These are phyloP conservation scores for Phaeosphaeriaceae sp. DNA, from an alignment of 2,329 filamentous ascomycete genomes.

Conservation along the genomic window DNA sequence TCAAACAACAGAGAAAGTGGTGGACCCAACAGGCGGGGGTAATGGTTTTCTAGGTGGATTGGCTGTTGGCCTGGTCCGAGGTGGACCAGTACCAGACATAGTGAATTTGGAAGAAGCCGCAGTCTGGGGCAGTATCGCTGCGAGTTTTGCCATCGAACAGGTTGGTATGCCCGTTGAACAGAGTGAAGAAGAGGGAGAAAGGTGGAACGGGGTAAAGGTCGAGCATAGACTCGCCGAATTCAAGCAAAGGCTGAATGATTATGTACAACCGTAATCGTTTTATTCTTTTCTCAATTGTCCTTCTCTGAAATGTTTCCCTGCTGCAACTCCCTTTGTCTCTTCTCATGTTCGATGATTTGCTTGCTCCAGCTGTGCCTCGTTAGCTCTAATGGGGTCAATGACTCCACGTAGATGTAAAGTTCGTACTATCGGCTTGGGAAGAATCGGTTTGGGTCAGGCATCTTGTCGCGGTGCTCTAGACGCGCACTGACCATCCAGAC, in stretches of 20 bases:
- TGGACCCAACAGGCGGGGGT: slow-evolving; percentile 94
- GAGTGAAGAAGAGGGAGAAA: slow-evolving; percentile 43
- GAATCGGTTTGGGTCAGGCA: slow-evolving; percentile 78
- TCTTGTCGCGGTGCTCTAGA: slow-evolving; percentile 73
- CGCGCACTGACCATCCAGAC: slow-evolving; percentile 77
- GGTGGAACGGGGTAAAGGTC: slow-evolving; percentile 57
- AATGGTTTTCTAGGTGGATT: slow-evolving; percentile 81
- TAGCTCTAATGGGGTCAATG: slow-evolving; percentile 25
- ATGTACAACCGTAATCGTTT: slow-evolving; percentile 46
- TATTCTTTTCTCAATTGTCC: neutral
- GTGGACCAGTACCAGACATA: slow-evolving; percentile 54
- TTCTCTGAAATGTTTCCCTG: too few relatives aligned
- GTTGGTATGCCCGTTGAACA: slow-evolving; percentile 75
- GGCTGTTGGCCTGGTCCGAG: slow-evolving; percentile 61
- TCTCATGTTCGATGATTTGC: slow-evolving; percentile 73
- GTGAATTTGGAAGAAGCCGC: slow-evolving; percentile 70
- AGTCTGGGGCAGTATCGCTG: slow-evolving; percentile 79
- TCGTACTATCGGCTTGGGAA: slow-evolving; percentile 85
- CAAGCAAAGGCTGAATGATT: slow-evolving; percentile 46
- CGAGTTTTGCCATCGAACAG: slow-evolving; percentile 94
- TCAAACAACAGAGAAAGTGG: slow-evolving; percentile 61
- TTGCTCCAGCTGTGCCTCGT: slow-evolving; percentile 67
- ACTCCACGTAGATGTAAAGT: slow-evolving; percentile 29
- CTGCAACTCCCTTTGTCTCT: slow-evolving; percentile 47
- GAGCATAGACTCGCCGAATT: slow-evolving; percentile 52